A percentile compares a stretch with the other conserved stretches of the same genome.
These are phyloP conservation scores for Candida smagusa DNA, from an alignment of 1,139 yeast genomes.

Conservation along the genomic window DNA sequence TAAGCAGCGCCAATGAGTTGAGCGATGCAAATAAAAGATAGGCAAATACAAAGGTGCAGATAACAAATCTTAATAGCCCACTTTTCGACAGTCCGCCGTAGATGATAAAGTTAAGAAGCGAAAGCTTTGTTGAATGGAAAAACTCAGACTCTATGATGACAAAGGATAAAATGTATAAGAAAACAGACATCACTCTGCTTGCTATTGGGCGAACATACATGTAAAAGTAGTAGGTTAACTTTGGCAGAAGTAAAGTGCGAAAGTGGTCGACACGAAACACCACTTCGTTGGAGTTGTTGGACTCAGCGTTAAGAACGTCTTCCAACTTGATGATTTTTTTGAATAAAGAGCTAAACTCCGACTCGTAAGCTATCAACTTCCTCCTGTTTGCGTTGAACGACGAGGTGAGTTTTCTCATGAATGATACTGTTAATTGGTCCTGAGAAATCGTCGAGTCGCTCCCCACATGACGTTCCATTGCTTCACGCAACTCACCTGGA, in stretches of 20 bases:
- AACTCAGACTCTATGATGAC: constrained; percentile 69
- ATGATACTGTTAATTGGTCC: constrained; percentile 34
- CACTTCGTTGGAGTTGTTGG: constrained; percentile 18
- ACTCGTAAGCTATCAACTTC: constrained; percentile 39
- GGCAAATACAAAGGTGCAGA: constrained; percentile 45
- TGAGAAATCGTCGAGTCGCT: constrained; percentile 22
- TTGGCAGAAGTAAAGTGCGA: constrained; percentile 22
- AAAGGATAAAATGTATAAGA: constrained; percentile 40
- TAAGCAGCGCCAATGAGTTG: constrained; percentile 62
- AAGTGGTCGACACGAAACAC: constrained; percentile 24
- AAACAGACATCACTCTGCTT: constrained; percentile 39
- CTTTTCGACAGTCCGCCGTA: constrained; percentile 15
- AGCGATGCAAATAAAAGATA: constrained; percentile 70
- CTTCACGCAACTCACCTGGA: constrained; percentile 34
- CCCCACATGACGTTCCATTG: constrained; percentile 33
- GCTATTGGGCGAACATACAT: constrained; percentile 44
- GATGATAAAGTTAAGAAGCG: constrained; percentile 54
- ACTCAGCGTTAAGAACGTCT: constrained; percentile 36
- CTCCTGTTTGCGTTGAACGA: constrained; percentile 36
- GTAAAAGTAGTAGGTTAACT: constrained; percentile 34
- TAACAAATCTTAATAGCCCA: constrained; percentile 29
- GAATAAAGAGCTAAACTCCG: constrained; percentile 39
- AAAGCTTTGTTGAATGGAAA: constrained; percentile 64
- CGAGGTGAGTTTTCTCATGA: constrained; percentile 34
- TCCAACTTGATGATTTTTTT: constrained; percentile 36